Evolutionary conservation across 495 filamentous ascomycete genomes (phyloP), one percentile per base, ranked within the genome.

Genomic region (Trichoderma orchidacearum): DNA sequence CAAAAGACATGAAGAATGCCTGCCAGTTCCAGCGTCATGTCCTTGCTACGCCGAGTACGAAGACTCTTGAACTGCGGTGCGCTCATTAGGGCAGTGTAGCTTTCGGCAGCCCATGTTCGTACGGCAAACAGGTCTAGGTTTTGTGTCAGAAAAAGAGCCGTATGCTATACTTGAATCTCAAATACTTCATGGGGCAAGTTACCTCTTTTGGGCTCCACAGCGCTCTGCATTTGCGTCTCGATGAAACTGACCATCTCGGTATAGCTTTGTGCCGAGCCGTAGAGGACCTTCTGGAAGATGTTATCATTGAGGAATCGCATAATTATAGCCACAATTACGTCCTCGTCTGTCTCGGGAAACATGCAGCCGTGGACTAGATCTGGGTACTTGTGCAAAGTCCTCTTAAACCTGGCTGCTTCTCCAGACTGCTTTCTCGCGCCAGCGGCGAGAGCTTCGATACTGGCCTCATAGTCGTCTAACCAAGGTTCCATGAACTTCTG

Each of bases 41-140:
- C 55, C n/a, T 28, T 50, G 11, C 48, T 30, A 1, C 54, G 48
- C 11, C 27, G 45, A 13, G 25, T n/a, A 21, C 62, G 60, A 3
- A 32, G 34, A 2, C n/a, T 7, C 50, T 56, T 31, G 59, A 67
- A 64, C 25, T 58, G 50, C 31, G 60, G 56, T 5, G 63, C 56
- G 55, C 56, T 56, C 21, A 68, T 56, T 13, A 70, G 29, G 27
- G 66, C 69, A 31, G 60, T 61, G 25, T 62, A 53, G 5, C 68
- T 62, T 38, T 68, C 64, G 18, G 63, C 62, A 29, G 55, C 63
- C 69, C 69, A 72, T 4, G 66, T 63, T 3, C 63, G 61, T 5
- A 67, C 36, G 0, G 65, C 63, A 50, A 62, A 65, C 17, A 65
- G 55, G 51, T 72, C 69, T 71, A 58, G 5, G 23, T 7, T 5